Base-by-base conservation (phyloP, 169 alveolate species). In the Plasmodium malariae region DNA sequence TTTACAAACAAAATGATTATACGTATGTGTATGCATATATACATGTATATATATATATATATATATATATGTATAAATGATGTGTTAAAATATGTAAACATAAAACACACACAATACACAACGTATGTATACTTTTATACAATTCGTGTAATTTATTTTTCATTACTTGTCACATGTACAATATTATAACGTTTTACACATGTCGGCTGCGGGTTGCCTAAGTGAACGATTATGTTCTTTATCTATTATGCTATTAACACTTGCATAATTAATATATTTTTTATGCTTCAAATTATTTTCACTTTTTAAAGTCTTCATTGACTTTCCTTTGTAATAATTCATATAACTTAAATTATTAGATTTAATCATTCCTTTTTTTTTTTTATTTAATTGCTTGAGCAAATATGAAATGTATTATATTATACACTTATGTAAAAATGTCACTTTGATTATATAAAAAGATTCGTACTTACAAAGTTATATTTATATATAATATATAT, bases 251-350 rank as follows among this genome's bases (percentile, higher is more conserved):
- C 57, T 86, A 55, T 70, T 59, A 49, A 57, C 37, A 43, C 34
- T 86, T 34, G 87, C 87, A 68, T 86, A 70, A 40, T 80, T 65
- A 49, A 51, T 67, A 70, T 69, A 69, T 54, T 85, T 69, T 45
- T 62, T 65, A 69, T 43, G 40, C 37, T 55, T 32, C 85, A 85
- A 48, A n/a, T 49, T 86, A 51, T 51, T 60, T 54, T 60, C 87
- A 70, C 87, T 55, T 34, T 40, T 63, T 30, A 51, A 86, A 69
- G 73, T 70, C 92, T 59, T 86, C 92, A 86, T 86, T 70, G 92
- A 86, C 48, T 86, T 86, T 26, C 63, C 60, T 67, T 80, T 80
- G 36, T 49, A 74, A 36, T 21, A 24, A 34, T 60, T 30, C 73
- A 74, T 11, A 12, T 60, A 60, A 17, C 37, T 74, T 36, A 30